Evolutionary conservation across 306 rosid species (phyloP), one percentile per base, ranked within the genome.

Genomic region (Vigna mungo): DNA sequence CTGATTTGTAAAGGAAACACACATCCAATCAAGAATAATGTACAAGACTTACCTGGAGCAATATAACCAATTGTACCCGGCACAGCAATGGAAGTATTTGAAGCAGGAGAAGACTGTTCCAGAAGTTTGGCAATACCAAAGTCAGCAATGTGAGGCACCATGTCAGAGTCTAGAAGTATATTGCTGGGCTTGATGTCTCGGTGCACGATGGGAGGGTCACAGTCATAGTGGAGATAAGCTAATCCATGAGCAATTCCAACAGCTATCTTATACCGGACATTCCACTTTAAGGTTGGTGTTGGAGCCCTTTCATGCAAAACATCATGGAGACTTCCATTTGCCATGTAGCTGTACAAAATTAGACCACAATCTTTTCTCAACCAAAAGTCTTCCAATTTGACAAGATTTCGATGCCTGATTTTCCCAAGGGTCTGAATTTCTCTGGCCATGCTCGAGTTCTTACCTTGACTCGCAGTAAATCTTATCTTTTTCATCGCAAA

Each of bases 41-140:
- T 6, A 18, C 44, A 39, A 75, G 49, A 49, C 16, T 56, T 78
- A 91, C 98, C 97, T 80, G 97, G 96, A 48, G 97, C 98, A 75
- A 89, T 90, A 36, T 88, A 92, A 41, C 98, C 98, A 12, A 84
- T 54, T 51, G 97, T 94, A 9, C 98, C 98, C 0, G 53, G 85
- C 68, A 92, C 86, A 49, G 49, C 68, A 15, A 11, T 53, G 60
- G 96, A 88, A 13, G 75, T 4, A 13, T 71, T 30, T 72, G 93
- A 52, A 64, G 83, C 17, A 47, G 88, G 87, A 23, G 90, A 88
- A 23, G 91, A 76, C 61, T 88, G 91, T 78, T 92, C 89, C 82
- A 95, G 30, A 54, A 95, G 87, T 79, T 88, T 95, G 74, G 97
- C 96, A 43, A 95, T 87, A 15, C 98, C 97, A 27, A 95, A 95